Percentiles rank a stretch among this genome's conserved stretches.
Conservation (phyloP, 1,139 yeast genomes). For the Torulaspora globosa region DNA sequence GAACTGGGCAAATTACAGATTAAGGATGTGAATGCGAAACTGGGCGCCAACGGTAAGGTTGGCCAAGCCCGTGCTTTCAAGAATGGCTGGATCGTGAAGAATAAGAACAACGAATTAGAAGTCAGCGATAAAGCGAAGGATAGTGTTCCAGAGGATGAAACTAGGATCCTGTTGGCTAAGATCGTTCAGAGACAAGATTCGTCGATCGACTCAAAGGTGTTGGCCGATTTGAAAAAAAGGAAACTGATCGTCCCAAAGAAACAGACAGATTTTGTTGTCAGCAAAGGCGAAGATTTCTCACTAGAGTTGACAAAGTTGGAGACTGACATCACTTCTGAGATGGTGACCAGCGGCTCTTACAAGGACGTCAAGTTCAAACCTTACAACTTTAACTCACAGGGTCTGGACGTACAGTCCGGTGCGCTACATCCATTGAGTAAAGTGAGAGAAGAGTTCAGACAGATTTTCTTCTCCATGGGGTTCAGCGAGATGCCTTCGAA, state of each 20-base stretch:
- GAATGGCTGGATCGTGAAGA: slow-evolving; percentile 91
- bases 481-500: slow-evolving; percentile 98
- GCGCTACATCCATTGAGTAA: slow-evolving; percentile 95
- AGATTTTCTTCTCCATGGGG: slow-evolving; percentile 95
- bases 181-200: slow-evolving; percentile 52
- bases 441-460: slow-evolving; percentile 96
- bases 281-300: slow-evolving; percentile 81
- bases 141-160: slow-evolving; percentile 49
- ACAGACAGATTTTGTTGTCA: slow-evolving; percentile 67
- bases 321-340: slow-evolving; percentile 91
- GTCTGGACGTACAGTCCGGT: slow-evolving; percentile 80
- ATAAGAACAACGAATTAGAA: slow-evolving; percentile 68
- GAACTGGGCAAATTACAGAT: slow-evolving; percentile 77
- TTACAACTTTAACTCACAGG: slow-evolving; percentile 93
- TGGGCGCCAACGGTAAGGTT: slow-evolving; percentile 80
- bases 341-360: slow-evolving; percentile 81
- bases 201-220: slow-evolving; percentile 56
- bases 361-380: slow-evolving; percentile 83
- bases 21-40: slow-evolving; percentile 64
- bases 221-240: slow-evolving; percentile 88
- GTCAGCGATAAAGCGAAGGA: slow-evolving; percentile 46
- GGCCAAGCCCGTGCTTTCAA: slow-evolving; percentile 99
- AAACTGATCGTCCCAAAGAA: slow-evolving; percentile 73
- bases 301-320: slow-evolving; percentile 75
- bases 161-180: slow-evolving; percentile 58